Conservation (phyloP, 1,284 basidiomycete species). For the Pseudozyma sp. region DNA sequence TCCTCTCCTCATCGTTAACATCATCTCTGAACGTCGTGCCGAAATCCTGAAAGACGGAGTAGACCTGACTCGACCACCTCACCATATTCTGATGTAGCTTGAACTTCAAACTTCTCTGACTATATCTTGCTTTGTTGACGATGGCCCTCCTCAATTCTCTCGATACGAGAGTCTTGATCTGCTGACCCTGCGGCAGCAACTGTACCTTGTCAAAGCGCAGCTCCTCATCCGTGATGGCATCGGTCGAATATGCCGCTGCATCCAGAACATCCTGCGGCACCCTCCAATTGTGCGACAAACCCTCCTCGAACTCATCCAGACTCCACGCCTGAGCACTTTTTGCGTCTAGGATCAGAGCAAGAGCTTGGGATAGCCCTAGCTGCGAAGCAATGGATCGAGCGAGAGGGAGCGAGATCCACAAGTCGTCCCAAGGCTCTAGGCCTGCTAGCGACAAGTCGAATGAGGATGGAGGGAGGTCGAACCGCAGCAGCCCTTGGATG, state of each 20-base stretch:
- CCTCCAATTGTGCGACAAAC: slow-evolving; percentile 42
- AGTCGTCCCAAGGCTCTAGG: slow-evolving; percentile 48
- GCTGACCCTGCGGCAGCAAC: slow-evolving; percentile 25
- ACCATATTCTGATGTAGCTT: slow-evolving; percentile 23
- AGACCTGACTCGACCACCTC: slow-evolving; percentile 15
- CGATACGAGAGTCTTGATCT: slow-evolving; percentile 35
- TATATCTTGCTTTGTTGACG: background rate
- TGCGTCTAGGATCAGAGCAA: slow-evolving; percentile 21
- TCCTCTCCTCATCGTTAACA: background rate
- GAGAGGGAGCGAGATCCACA: slow-evolving; percentile 32
- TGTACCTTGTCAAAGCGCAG: slow-evolving; percentile 1
- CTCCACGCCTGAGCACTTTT: slow-evolving; percentile 25
- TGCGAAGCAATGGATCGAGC: slow-evolving; percentile 15
- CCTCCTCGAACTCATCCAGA: slow-evolving; percentile 24
- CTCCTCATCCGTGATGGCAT: slow-evolving; percentile 16
- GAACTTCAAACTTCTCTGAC: background rate
- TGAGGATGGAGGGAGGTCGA: slow-evolving; percentile 4
- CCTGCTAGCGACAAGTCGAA: slow-evolving; percentile 35
- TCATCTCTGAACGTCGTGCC: background rate
- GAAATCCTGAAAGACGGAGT: slow-evolving; percentile 1
- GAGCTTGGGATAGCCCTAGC: slow-evolving; percentile 1
- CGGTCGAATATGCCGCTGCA: slow-evolving; percentile 26
- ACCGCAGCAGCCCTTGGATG: slow-evolving; percentile 35
- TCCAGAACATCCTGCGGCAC: slow-evolving; percentile 21
- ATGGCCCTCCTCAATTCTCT: slow-evolving; percentile 8